Evolutionary conservation across 225 moss, liverwort and hornwort species (phyloP).

Genomic region (Lunularia cruciata): DNA sequence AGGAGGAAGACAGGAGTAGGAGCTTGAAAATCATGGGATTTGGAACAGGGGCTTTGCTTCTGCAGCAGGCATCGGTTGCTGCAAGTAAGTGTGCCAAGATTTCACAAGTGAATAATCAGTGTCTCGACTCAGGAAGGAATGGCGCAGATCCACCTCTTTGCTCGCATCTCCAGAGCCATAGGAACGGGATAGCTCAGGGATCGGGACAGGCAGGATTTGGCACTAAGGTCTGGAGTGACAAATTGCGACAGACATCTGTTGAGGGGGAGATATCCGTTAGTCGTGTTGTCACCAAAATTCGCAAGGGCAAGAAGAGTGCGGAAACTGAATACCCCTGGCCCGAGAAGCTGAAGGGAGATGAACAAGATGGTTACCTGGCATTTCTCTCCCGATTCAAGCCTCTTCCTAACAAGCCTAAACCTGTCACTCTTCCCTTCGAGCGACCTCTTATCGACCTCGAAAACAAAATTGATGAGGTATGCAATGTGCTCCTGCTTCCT

Average conservation of each 20-base stretch:
- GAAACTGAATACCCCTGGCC: constrained; percentile 98
- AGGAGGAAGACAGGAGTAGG: constrained; percentile 4
- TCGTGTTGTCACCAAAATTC: constrained; percentile 64
- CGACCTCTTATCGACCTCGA: constrained; percentile 86
- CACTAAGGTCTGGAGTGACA: constrained; percentile 23
- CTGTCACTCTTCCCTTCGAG: constrained; percentile 83
- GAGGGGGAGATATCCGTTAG: not conserved
- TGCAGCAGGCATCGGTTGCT: constrained; percentile 29
- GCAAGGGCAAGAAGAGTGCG: constrained; percentile 88
- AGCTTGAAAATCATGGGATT: constrained; percentile 30
- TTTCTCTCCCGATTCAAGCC: constrained; percentile 90
- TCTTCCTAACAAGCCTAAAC: constrained; percentile 76
- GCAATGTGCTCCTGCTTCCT: not conserved
- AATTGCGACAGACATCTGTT: not conserved
- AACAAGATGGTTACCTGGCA: constrained; percentile 63
- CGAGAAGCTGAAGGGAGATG: constrained; percentile 79
- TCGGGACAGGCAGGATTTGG: constrained; percentile 37
- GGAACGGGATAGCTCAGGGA: constrained; percentile 64
- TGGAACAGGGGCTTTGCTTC: constrained; percentile 19
- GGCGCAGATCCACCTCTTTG: constrained; percentile 18
- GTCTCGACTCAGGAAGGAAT: not conserved
- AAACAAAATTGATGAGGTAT: constrained; percentile 90
- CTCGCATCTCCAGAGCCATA: constrained; percentile 46
- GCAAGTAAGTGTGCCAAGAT: constrained; percentile 10
- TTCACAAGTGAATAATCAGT: not conserved